Evolutionary conservation across 139 green algal genomes (phyloP), one percentile per base, ranked within the genome.

Genomic region (Coelastrella sp.): DNA sequence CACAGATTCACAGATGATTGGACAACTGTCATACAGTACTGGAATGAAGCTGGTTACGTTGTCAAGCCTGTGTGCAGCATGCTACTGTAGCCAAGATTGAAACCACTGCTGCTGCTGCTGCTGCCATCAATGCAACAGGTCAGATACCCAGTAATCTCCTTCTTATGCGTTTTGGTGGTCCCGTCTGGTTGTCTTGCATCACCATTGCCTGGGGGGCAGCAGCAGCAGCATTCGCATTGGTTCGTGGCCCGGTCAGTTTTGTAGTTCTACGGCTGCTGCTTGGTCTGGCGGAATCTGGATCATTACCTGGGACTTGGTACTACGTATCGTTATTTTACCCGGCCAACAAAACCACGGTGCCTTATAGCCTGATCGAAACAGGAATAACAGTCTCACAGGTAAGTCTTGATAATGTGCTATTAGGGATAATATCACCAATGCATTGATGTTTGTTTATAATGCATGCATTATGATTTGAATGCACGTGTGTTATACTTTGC

Each of bases 121-220:
- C n/a, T n/a, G n/a, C n/a, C n/a, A n/a, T n/a, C n/a, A n/a, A n/a
- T n/a, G n/a, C n/a, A n/a, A 19, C 78, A 37, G 90, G 85, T 37
- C 85, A 93, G 81, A 60, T 94, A 4, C 93, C 92, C 27, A 89
- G 69, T 67, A 93, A 91, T 35, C 17, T 92, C 8, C 60, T 90
- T 2, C 77, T 93, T 40, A 37, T 83, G 5, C 57, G 85, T 4
- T 68, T 94, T 17, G 93, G 93, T 0, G 87, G 85, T 0, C 89
- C 87, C 30, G 35, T 76, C 4, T 96, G 91, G 91, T 89, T 96
- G 35, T 57, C 71, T 21, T 30, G 74, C 40, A 92, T 92, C 41
- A 81, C 92, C 4, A 48, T 91, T 1, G 67, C 83, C 11, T 96
- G 93, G 92, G 93, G 93, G 27, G 15, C 89, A 3, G 88, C 91